These are phyloP conservation scores for Botrytis aclada DNA, from an alignment of 2,329 filamentous ascomycete genomes.

Conservation along the genomic window DNA sequence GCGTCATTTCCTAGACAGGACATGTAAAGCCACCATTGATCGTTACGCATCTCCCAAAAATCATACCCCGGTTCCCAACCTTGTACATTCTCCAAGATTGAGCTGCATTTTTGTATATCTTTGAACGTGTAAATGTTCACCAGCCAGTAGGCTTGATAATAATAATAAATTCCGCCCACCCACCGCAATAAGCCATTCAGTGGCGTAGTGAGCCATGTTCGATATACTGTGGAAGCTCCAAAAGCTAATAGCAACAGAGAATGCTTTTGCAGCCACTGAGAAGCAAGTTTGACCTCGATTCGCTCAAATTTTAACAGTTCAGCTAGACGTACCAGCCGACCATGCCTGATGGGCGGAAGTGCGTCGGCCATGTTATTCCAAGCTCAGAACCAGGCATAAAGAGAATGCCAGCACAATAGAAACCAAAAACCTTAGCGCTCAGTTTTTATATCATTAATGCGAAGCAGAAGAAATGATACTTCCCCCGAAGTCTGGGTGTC, in stretches of 20 bases:
- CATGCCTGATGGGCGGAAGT: neutral
- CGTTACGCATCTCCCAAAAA: slow-evolving; percentile 1
- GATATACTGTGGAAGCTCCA: neutral
- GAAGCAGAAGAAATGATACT: neutral
- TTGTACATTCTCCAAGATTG: neutral
- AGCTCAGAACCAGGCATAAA: neutral
- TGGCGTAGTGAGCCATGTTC: neutral
- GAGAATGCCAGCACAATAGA: neutral
- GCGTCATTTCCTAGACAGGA: slow-evolving; percentile 11
- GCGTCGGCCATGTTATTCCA: neutral
- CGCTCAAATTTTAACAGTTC: neutral
- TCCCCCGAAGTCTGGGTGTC: neutral
- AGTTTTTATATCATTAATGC: neutral
- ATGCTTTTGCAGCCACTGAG: neutral
- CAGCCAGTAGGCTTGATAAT: slow-evolving; percentile 7
- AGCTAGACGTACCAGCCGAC: too few relatives aligned
- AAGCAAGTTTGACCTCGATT: neutral
- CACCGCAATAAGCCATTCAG: neutral
- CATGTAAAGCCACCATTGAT: slow-evolving; percentile 16
- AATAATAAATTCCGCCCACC: slow-evolving; percentile 6
- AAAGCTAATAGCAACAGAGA: neutral
- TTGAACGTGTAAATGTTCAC: neutral
- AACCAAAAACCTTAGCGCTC: neutral
- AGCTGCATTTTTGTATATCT: neutral
- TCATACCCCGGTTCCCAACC: neutral